Percentiles rank a stretch among this genome's conserved stretches.
phyloP scores from a whole-genome alignment of 1,284 basidiomycete genomes.

The Naganishia albida region DNA sequence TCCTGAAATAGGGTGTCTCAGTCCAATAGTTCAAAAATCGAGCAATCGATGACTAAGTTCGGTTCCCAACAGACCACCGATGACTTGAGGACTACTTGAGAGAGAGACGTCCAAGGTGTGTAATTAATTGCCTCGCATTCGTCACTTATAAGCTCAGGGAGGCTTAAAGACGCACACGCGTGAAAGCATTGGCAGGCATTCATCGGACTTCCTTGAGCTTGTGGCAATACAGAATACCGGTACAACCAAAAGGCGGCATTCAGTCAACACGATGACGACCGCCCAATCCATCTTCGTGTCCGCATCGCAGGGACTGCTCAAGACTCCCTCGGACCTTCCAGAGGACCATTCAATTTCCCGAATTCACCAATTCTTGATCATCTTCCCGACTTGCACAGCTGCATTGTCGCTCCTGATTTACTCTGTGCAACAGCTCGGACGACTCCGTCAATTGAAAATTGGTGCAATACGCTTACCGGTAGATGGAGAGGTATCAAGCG shows the following conservation, averaged over 20 bases:
- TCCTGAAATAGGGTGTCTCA: neutral
- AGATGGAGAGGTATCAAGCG: neutral
- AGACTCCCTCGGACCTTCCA: neutral
- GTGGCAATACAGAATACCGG: too few relatives aligned
- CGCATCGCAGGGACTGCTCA: neutral
- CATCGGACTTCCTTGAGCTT: too few relatives aligned
- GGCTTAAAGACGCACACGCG: too few relatives aligned
- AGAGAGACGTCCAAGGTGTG: too few relatives aligned
- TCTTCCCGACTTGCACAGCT: conserved; percentile 14
- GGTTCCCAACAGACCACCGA: too few relatives aligned
- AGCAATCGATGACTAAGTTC: too few relatives aligned
- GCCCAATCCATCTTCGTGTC: conserved; percentile 5
- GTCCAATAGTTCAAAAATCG: too few relatives aligned
- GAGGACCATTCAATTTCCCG: conserved; percentile 13
- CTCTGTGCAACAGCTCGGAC: conserved; percentile 4
- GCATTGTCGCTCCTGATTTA: conserved; percentile 5
- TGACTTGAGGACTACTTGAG: too few relatives aligned
- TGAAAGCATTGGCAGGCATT: too few relatives aligned
- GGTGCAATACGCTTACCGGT: conserved; percentile 8
- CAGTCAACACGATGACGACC: neutral
- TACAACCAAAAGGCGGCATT: too few relatives aligned
- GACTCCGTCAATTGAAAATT: neutral
- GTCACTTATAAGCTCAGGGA: too few relatives aligned
- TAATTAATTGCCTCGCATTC: too few relatives aligned
- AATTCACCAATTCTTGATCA: conserved; percentile 19